Base-by-base conservation (phyloP, 257 asterid genomes). In the Verbena officinalis region DNA sequence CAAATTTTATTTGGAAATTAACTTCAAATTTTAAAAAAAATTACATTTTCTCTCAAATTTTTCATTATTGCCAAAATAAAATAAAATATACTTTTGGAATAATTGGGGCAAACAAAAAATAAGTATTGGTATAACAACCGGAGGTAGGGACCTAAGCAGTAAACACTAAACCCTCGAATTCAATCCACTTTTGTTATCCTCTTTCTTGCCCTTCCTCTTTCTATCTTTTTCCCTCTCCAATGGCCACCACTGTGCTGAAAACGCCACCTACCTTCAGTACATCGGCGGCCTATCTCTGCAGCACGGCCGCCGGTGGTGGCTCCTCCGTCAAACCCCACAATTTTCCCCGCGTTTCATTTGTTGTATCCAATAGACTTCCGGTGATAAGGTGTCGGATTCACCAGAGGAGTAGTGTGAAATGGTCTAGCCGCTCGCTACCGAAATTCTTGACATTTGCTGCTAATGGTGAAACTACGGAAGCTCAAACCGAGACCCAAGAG, bases 391-490 rank as follows among this genome's bases (percentile, higher is more conserved):
- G 74, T 54, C 79, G 77, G 64, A 51, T 59, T 57, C 4, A 21
- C 57, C 78, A 22, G 45, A 64, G 69, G 56, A 77, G 74, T 59
- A 60, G 55, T 52, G 40, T 57, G 70, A 44, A 72, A 46, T 68
- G 49, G 34, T 73, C 76, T 3, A 65, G 33, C 62, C 80, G 79
- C 55, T 72, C 78, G 44, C 21, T 24, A 51, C 56, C 34, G 33
- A 78, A 71, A 24, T 62, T 80, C 15, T 17, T 55, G 39, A 48
- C 58, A 6, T 85, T 66, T 46, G 78, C 85, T 74, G 72, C 83
- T 4, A 60, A 72, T 23, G 89, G 80, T 49, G 93, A 85, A 43
- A 59, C 81, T 36, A 73, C 65, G 31, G 86, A 78, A 69, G 76
- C 75, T 27, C 80, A 68, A 70, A 74, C 85, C 20, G 88, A 80